phyloP scores from a whole-genome alignment of 1,139 yeast genomes.

The Hemisphaericaspora lyxosophila region DNA sequence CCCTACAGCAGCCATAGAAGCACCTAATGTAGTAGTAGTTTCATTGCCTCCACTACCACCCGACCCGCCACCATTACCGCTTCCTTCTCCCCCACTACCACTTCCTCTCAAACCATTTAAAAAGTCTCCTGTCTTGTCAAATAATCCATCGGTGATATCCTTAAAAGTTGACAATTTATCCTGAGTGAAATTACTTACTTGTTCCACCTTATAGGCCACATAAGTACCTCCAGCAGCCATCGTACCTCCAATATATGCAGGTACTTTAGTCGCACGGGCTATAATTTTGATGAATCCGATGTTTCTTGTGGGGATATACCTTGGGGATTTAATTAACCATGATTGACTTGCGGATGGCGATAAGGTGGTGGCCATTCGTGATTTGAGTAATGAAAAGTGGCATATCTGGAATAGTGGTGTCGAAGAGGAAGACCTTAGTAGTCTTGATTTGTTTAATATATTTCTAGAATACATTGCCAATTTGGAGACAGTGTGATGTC shows the following conservation, averaged over 20 bases:
- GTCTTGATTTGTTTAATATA: not conserved
- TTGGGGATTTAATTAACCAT: not conserved
- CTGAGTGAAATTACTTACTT: constrained; percentile 69
- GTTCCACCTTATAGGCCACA: constrained; percentile 86
- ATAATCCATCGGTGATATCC: constrained; percentile 52
- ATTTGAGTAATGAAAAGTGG: not conserved
- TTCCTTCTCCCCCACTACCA: constrained; percentile 14
- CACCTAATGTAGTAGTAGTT: constrained; percentile 40
- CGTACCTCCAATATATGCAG: constrained; percentile 86
- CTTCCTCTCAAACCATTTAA: constrained; percentile 25
- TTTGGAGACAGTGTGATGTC: not conserved
- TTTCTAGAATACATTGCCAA: constrained; percentile 1
- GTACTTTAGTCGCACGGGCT: constrained; percentile 51
- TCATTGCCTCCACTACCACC: constrained; percentile 31
- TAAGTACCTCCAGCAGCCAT: constrained; percentile 94
- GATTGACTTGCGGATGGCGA: constrained; percentile 2
- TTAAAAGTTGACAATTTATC: constrained; percentile 63
- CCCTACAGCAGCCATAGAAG: constrained; percentile 50
- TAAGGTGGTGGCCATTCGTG: not conserved
- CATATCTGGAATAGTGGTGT: not conserved
- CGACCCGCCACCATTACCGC: constrained; percentile 19
- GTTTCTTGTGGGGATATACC: constrained; percentile 22
- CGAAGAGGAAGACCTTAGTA: not conserved
- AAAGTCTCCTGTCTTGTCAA: constrained; percentile 46
- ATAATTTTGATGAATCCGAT: constrained; percentile 51